phyloP scores from a whole-genome alignment of 495 filamentous ascomycete species.

The Massariosphaeria phaeospora region DNA sequence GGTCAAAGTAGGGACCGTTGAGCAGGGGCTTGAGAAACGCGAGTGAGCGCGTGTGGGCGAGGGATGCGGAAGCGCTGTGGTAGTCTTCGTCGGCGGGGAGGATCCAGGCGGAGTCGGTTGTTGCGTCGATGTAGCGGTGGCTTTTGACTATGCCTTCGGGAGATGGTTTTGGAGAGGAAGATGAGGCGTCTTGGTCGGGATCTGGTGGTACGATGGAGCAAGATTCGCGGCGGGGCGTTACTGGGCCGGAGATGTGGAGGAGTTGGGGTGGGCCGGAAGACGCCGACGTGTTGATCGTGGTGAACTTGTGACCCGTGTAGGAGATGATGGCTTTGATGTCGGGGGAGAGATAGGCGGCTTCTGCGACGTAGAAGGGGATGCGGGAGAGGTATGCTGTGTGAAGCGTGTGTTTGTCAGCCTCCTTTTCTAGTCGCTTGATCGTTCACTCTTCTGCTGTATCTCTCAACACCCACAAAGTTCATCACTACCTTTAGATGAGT shows the following conservation, averaged over 20 bases:
- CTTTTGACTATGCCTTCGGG: slow-evolving; percentile 10
- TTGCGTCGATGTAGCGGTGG: slow-evolving; percentile 37
- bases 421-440: no score
- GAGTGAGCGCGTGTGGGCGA: slow-evolving; percentile 51
- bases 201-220: not conserved
- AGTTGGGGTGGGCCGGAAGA: slow-evolving; percentile 9
- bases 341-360: slow-evolving; percentile 8
- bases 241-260: slow-evolving; percentile 15
- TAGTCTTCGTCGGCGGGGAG: slow-evolving; percentile 45
- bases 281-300: slow-evolving; percentile 1
- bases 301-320: slow-evolving; percentile 6
- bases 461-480: no score
- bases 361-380: slow-evolving; percentile 24
- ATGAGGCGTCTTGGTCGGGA: not conserved
- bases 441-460: no score
- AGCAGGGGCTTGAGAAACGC: slow-evolving; percentile 50
- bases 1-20: slow-evolving; percentile 51
- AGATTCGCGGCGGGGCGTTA: slow-evolving; percentile 1
- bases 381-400: slow-evolving; percentile 18
- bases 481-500: no score
- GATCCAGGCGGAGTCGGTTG: slow-evolving; percentile 37
- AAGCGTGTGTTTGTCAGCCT: not conserved
- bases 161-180: not conserved
- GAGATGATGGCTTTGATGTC: slow-evolving; percentile 19
- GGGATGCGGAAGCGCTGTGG: slow-evolving; percentile 37